Evolutionary conservation across 1,139 yeast species (phyloP).

Genomic region (Scheffersomyces quercinus): DNA sequence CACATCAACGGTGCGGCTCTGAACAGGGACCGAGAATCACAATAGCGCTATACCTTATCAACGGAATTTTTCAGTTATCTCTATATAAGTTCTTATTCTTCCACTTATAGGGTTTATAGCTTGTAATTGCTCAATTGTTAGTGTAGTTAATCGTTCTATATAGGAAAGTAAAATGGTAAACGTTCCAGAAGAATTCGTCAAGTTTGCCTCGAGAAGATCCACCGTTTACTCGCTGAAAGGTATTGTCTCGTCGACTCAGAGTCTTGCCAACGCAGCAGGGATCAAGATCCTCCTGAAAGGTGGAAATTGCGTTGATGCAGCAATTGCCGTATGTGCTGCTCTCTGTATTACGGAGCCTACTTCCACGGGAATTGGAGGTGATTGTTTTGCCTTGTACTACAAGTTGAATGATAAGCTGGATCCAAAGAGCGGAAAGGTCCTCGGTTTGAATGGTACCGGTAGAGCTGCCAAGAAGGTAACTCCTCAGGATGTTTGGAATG

Average conservation of each 20-base stretch:
- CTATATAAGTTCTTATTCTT: too few relatives aligned
- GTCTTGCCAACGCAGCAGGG: constrained; percentile 78
- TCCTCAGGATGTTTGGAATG: constrained; percentile 49
- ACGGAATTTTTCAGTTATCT: too few relatives aligned
- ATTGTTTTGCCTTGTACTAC: constrained; percentile 69
- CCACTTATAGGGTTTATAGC: too few relatives aligned
- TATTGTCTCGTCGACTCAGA: constrained; percentile 74
- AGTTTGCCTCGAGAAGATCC: constrained; percentile 64
- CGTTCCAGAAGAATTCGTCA: constrained; percentile 13
- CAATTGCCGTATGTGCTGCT: constrained; percentile 78
- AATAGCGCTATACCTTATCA: too few relatives aligned
- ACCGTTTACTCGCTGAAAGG: constrained; percentile 77
- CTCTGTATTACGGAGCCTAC: constrained; percentile 72
- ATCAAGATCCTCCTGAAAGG: constrained; percentile 63
- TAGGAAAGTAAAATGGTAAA: too few relatives aligned
- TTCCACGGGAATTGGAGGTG: constrained; percentile 85
- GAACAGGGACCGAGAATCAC: too few relatives aligned
- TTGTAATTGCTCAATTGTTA: too few relatives aligned
- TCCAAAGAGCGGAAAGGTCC: constrained; percentile 34
- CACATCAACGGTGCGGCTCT: too few relatives aligned
- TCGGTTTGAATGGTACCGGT: constrained; percentile 79
- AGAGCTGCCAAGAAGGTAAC: constrained; percentile 57
- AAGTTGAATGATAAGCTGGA: constrained; percentile 33
- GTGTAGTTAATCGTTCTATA: too few relatives aligned
- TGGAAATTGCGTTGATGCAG: constrained; percentile 82